These are phyloP conservation scores for Chaetomidium leptoderma DNA, from an alignment of 495 filamentous ascomycete species.

Conservation along the genomic window DNA sequence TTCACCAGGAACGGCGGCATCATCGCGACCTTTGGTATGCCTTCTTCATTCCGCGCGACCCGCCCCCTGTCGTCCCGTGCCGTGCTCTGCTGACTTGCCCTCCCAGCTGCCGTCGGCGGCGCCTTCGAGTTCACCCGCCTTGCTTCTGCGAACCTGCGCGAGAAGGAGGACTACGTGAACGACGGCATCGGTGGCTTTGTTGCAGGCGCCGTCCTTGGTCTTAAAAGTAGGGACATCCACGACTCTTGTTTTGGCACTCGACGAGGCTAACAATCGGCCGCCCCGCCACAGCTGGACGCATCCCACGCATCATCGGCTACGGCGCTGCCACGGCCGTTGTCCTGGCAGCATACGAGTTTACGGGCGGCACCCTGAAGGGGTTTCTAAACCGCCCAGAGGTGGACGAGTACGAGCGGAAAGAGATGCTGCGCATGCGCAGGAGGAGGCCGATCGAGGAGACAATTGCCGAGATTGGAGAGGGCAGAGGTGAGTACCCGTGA, in stretches of 20 bases:
- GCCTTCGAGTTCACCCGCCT: slow-evolving; percentile 66
- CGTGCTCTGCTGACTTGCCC: slow-evolving; percentile 26
- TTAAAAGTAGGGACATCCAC: slow-evolving; percentile 34
- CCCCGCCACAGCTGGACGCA: slow-evolving; percentile 55
- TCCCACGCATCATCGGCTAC: slow-evolving; percentile 75
- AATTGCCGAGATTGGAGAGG: slow-evolving; percentile 78
- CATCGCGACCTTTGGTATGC: slow-evolving; percentile 39
- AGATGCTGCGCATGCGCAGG: slow-evolving; percentile 66
- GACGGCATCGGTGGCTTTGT: slow-evolving; percentile 38
- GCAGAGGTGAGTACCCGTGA: slow-evolving; percentile 60
- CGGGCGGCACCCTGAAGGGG: slow-evolving; percentile 65
- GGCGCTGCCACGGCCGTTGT: slow-evolving; percentile 61
- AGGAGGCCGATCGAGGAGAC: slow-evolving; percentile 79
- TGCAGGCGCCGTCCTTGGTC: slow-evolving; percentile 37
- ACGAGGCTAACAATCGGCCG: background rate
- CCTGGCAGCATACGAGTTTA: slow-evolving; percentile 70
- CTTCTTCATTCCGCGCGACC: background rate
- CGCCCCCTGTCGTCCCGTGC: too few relatives aligned
- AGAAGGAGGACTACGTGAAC: slow-evolving; percentile 43
- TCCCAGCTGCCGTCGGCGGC: slow-evolving; percentile 70
- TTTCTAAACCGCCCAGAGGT: slow-evolving; percentile 49
- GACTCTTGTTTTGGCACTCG: too few relatives aligned
- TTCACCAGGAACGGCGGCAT: slow-evolving; percentile 56
- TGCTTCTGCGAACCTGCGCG: slow-evolving; percentile 44
- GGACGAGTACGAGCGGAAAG: slow-evolving; percentile 79